Conservation (phyloP, 2,329 filamentous ascomycete genomes). For the Trichoderma cornu-damae region DNA sequence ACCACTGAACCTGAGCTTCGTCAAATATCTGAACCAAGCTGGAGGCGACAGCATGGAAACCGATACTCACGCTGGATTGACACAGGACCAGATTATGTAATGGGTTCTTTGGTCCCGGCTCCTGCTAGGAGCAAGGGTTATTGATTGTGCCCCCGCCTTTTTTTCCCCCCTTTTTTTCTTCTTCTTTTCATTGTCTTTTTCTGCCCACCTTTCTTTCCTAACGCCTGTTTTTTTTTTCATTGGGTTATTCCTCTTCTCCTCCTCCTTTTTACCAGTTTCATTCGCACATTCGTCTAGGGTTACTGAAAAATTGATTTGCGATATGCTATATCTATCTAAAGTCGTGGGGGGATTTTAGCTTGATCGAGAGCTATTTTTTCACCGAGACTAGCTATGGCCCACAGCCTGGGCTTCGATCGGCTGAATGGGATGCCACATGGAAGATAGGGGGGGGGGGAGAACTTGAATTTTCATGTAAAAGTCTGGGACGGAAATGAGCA, state of each 20-base stretch:
- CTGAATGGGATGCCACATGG: background rate
- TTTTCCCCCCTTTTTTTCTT: background rate
- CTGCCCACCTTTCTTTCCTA: no score
- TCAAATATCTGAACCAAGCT: slow-evolving; percentile 78
- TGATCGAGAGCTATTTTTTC: background rate
- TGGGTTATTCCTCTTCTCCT: background rate
- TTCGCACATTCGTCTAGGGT: slow-evolving; percentile 14
- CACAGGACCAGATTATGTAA: slow-evolving; percentile 98
- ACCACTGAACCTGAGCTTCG: slow-evolving; percentile 85
- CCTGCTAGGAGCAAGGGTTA: background rate
- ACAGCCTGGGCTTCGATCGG: background rate
- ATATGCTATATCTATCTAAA: background rate
- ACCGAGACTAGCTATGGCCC: background rate
- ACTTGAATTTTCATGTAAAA: background rate
- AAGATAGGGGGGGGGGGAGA: background rate
- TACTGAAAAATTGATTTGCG: slow-evolving; percentile 16
- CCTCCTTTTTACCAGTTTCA: background rate
- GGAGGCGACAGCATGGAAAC: slow-evolving; percentile 75
- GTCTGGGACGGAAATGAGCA: slow-evolving; percentile 7
- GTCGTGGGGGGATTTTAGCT: background rate
- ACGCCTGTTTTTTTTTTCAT: background rate
- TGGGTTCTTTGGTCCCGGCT: background rate
- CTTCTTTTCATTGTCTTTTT: background rate
- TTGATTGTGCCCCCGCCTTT: background rate
- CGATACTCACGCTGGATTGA: slow-evolving; percentile 67